A percentile compares a stretch with the other conserved stretches of the same genome.
phyloP scores from a whole-genome alignment of 768 basidiomycete species.

The Heimioporus sp. region DNA sequence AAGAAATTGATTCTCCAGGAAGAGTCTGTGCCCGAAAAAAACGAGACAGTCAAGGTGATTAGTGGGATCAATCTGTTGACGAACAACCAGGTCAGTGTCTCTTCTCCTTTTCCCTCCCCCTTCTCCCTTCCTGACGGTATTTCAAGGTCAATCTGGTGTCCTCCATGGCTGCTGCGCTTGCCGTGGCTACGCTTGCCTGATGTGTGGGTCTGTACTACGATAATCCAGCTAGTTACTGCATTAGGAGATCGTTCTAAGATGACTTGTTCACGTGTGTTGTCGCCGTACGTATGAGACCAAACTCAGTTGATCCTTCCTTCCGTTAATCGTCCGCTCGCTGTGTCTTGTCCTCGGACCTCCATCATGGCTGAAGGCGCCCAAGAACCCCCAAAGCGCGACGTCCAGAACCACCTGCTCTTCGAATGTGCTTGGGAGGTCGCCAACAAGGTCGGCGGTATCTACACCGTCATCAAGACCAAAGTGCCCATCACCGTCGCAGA shows the following conservation, averaged over 20 bases:
- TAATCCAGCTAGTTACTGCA: conserved; percentile 17
- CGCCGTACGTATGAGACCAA: too few species aligned
- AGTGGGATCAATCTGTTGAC: conserved; percentile 67
- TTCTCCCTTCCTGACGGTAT: conserved; percentile 1
- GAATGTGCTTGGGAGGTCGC: conserved; percentile 98
- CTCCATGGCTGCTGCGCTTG: conserved; percentile 36
- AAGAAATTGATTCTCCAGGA: conserved; percentile 67
- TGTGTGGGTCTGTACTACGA: too few species aligned
- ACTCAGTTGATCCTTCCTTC: neutral
- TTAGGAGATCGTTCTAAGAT: conserved; percentile 14
- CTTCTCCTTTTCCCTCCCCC: neutral
- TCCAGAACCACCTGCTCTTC: conserved; percentile 80
- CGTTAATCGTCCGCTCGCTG: neutral
- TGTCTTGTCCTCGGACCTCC: neutral
- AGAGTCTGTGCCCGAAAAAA: conserved; percentile 31
- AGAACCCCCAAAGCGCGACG: conserved; percentile 54
- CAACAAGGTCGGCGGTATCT: conserved; percentile 98
- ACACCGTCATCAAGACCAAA: conserved; percentile 99
- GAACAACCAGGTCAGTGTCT: conserved; percentile 72
- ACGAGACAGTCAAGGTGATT: conserved; percentile 54
- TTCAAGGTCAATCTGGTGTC: conserved; percentile 45
- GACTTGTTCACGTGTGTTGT: conserved; percentile 10
- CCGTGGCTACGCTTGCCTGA: conserved; percentile 36
- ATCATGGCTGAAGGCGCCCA: conserved; percentile 19
- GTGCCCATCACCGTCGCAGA: conserved; percentile 97